phyloP scores from a whole-genome alignment of 2,329 filamentous ascomycete genomes.

The Aureobasidium melanogenum region DNA sequence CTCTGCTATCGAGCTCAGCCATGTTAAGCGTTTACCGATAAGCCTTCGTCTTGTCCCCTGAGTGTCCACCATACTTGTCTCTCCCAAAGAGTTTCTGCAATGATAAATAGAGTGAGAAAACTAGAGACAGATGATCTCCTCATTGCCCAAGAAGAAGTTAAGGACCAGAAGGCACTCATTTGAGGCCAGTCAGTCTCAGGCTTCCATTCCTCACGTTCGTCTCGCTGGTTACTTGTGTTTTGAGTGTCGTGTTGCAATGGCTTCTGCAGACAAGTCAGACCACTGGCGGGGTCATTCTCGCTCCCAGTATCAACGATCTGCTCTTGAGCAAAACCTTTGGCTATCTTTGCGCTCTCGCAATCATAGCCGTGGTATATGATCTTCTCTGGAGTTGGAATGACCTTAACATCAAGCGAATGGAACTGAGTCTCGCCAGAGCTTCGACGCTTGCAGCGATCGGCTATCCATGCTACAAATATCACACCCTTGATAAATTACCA shows the following conservation, averaged over 20 bases:
- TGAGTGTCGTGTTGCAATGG: slow-evolving; percentile 39
- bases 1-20: not conserved
- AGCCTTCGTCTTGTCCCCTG: not conserved
- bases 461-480: no score
- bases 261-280: slow-evolving; percentile 33
- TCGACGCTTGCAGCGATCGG: no score
- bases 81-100: not conserved
- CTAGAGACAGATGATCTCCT: not conserved
- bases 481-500: no score
- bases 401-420: slow-evolving; percentile 48
- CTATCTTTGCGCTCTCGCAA: slow-evolving; percentile 45
- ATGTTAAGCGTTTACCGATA: not conserved
- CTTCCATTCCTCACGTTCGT: not conserved
- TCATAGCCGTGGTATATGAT: slow-evolving; percentile 47
- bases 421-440: no score
- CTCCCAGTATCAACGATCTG: slow-evolving; percentile 28
- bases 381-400: slow-evolving; percentile 53
- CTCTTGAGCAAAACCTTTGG: slow-evolving; percentile 28
- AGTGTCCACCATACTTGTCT: not conserved
- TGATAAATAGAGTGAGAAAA: not conserved
- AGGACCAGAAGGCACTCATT: no score
- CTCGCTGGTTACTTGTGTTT: slow-evolving; percentile 23
- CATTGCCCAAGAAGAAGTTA: not conserved
- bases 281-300: slow-evolving; percentile 36
- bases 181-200: not conserved